Evolutionary conservation across 1,284 basidiomycete genomes (phyloP), one percentile per base, ranked within the genome.

Genomic region (Uromyces viciae-fabae): DNA sequence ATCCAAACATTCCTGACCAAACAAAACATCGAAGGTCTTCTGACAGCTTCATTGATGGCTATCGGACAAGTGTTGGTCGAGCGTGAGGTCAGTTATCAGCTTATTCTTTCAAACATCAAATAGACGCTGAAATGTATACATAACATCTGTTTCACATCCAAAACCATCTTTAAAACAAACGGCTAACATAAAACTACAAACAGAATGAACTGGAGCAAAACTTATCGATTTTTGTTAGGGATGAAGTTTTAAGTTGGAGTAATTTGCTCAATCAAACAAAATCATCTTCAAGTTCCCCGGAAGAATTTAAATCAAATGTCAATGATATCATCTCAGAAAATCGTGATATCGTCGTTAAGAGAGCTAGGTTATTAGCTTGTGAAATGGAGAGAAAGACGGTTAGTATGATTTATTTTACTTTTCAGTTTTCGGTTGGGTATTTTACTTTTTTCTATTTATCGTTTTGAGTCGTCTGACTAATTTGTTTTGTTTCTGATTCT

Each of bases 1-100:
- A 91, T 99, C 88, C 98, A 99, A 86, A 89, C 91, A 84, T 97
- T 99, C 87, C 88, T 99, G 73, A 94, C 93, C 0, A 92, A 93
- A 0, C 90, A 94, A 72, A 92, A 94, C 49, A 93, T 92, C 15
- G 98, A 99, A 86, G 97, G 96, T 22, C 87, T 98, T 42, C 87
- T 99, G 73, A 92, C 93, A 0, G 90, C 93, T 11, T 91, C 92
- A 0, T 91, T 98, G 46, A 93, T 98, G 89, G 93, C 96, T 0
- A 94, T 99, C 71, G 95, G 92, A 1, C 89, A 94, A 75, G 92
- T 92, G 81, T 88, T 99, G 68, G 95, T 94, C 2, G 92, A 95
- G 85, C 94, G 95, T 22, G 95, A 98, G 87, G 95, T 95, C 83
- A 85, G 89, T 84, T 33, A 49, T 49, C 72, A n/a, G 86, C 46